Conservation (phyloP, 345 rosid genomes). For the Populus alba region DNA sequence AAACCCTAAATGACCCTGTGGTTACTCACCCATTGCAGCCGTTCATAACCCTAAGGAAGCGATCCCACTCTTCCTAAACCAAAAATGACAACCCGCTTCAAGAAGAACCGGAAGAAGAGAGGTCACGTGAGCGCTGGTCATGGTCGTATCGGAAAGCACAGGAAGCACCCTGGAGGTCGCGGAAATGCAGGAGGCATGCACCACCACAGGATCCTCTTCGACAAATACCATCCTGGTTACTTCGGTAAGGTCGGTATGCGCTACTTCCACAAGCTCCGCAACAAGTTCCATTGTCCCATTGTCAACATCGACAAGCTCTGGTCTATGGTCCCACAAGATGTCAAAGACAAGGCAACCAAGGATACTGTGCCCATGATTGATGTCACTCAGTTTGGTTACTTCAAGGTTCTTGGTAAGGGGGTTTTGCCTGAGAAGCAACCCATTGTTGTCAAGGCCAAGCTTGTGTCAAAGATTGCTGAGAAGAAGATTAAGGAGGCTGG, state of each 20-base stretch:
- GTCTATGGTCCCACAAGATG: slow-evolving; percentile 28
- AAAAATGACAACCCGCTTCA: slow-evolving; percentile 23
- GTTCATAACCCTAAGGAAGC: neutral
- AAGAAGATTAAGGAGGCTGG: slow-evolving; percentile 36
- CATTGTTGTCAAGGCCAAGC: slow-evolving; percentile 27
- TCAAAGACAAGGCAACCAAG: slow-evolving; percentile 20
- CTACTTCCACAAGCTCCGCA: slow-evolving; percentile 29
- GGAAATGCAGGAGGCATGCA: slow-evolving; percentile 34
- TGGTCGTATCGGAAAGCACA: slow-evolving; percentile 28
- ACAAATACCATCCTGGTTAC: slow-evolving; percentile 36
- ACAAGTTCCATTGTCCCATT: slow-evolving; percentile 27
- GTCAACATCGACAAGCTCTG: slow-evolving; percentile 35
- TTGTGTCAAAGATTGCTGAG: slow-evolving; percentile 26
- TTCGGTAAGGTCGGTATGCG: slow-evolving; percentile 36
- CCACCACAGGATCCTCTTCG: slow-evolving; percentile 34
- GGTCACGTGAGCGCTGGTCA: slow-evolving; percentile 33
- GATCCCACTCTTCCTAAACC: neutral
- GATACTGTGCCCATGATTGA: slow-evolving; percentile 22
- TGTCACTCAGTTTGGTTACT: slow-evolving; percentile 29
- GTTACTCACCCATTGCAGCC: neutral
- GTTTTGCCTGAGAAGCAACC: slow-evolving; percentile 27
- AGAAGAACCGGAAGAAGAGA: slow-evolving; percentile 33
- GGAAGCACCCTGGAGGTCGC: slow-evolving; percentile 32
- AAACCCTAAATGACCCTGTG: neutral
- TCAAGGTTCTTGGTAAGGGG: slow-evolving; percentile 31